These are phyloP conservation scores for Fusarium euwallaceae DNA, from an alignment of 2,329 filamentous ascomycete genomes.

Conservation along the genomic window DNA sequence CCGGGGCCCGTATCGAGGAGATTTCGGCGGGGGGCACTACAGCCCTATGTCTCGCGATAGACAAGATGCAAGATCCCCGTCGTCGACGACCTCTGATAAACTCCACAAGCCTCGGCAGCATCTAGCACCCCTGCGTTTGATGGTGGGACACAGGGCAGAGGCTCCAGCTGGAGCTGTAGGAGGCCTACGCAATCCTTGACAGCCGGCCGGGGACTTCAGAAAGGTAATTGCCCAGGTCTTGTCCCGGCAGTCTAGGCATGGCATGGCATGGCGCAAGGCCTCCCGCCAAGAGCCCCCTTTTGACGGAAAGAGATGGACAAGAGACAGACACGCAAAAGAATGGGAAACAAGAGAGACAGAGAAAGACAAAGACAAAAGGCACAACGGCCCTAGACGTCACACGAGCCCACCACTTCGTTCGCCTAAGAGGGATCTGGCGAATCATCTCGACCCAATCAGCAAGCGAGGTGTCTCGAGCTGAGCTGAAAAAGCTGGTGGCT, in stretches of 20 bases:
- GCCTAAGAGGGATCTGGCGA: conserved; percentile 8
- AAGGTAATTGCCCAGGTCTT: not conserved
- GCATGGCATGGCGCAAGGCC: not conserved
- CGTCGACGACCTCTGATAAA: conserved; percentile 4
- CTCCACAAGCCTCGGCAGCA: conserved; percentile 36
- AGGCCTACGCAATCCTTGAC: conserved; percentile 1
- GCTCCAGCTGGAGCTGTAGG: not conserved
- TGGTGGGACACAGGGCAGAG: not conserved
- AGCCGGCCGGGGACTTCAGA: not conserved
- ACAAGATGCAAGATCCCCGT: conserved; percentile 16
- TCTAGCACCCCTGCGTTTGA: not conserved
- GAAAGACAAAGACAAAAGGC: not conserved
- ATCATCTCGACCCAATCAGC: conserved; percentile 17
- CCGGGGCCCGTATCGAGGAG: conserved; percentile 4
- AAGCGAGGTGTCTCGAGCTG: conserved; percentile 28
- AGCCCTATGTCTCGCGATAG: conserved; percentile 28
- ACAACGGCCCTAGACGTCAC: conserved; percentile 25
- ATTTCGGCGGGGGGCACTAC: conserved; percentile 8
- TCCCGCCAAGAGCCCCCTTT: conserved; percentile 1
- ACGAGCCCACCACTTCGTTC: conserved; percentile 21
- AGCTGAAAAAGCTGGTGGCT: conserved; percentile 37
- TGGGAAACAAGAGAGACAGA: not conserved
- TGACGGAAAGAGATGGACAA: not conserved
- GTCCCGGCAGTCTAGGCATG: not conserved
- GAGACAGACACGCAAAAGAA: not conserved